Evolutionary conservation across 2,329 filamentous ascomycete genomes (phyloP), one percentile per base, ranked within the genome.

Genomic region (Gremmenia infestans): DNA sequence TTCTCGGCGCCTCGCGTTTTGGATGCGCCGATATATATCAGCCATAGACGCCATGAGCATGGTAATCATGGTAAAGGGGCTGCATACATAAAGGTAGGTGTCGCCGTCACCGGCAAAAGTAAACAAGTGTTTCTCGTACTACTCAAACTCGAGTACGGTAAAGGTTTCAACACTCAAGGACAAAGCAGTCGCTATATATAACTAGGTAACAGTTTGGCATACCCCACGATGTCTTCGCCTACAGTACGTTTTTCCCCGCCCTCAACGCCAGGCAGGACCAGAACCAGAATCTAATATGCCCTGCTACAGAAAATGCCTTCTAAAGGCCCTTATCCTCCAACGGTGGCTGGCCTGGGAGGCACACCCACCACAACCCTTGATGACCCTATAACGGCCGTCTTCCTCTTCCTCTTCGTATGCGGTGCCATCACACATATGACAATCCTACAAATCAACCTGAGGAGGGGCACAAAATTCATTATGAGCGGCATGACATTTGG

Each of bases 371-470:
- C 76, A 4, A 59, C 67, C 2, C 72, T 87, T 60, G 88, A 92
- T 68, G 76, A 85, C 7, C 85, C 87, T 39, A 77, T 90, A 67
- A 81, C 76, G 58, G 76, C 79, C 52, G 78, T 89, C 55, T 81
- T 91, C 60, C 69, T 91, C 14, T 68, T 72, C 42, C 68, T 87
- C 54, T 88, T 85, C 70, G 57, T 81, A 36, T 39, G 65, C 48
- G 76, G 73, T n/a, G 84, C 81, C 7, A 73, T 70, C 15, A 62
- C 74, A 55, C 81, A 88, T 74, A 81, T 86, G 77, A 74, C 74
- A 48, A 78, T 87, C 48, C 76, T 84, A 54, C 74, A 76, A 57
- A 63, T 74, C 56, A 88, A 82, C 73, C 71, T 65, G 23, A 72
- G 71, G 15, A 72, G 71, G 42, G 75, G 75, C 46, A 78, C 81